Percentiles rank a stretch among this genome's conserved stretches.
phyloP scores from a whole-genome alignment of 1,284 basidiomycete species.

The Ceratobasidium sp. region DNA sequence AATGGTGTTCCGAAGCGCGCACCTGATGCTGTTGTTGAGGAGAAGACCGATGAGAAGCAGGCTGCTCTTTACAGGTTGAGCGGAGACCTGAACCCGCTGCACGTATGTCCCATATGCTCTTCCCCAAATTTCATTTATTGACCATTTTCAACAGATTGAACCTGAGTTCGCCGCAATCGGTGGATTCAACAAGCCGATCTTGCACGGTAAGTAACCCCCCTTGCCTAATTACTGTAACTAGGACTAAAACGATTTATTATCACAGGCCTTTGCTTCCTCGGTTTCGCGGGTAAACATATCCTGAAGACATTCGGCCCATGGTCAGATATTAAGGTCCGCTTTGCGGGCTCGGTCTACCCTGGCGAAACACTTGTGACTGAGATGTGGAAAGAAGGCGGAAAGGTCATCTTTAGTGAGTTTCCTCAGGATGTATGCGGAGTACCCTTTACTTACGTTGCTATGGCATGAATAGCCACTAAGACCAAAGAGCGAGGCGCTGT shows the following conservation, averaged over 20 bases:
- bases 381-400: slow-evolving; percentile 98
- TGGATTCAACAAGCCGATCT: slow-evolving; percentile 92
- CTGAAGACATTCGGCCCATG: slow-evolving; percentile 87
- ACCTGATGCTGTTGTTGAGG: slow-evolving; percentile 88
- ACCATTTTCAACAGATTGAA: slow-evolving; percentile 72
- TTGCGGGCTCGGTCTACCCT: slow-evolving; percentile 92
- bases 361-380: slow-evolving; percentile 94
- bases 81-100: slow-evolving; percentile 93
- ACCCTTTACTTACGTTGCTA: slow-evolving; percentile 22
- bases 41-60: slow-evolving; percentile 85
- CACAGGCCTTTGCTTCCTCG: slow-evolving; percentile 90
- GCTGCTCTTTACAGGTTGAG: slow-evolving; percentile 92
- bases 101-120: slow-evolving; percentile 65
- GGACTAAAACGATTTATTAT: slow-evolving; percentile 26
- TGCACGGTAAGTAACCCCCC: slow-evolving; percentile 64
- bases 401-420: slow-evolving; percentile 89
- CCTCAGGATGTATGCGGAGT: slow-evolving; percentile 20
- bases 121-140: not conserved
- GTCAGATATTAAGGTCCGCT: slow-evolving; percentile 97
- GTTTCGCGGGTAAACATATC: slow-evolving; percentile 95
- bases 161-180: slow-evolving; percentile 95
- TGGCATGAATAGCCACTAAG: slow-evolving; percentile 68
- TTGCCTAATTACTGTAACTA: slow-evolving; percentile 54
- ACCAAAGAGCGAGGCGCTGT: slow-evolving; percentile 81
- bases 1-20: slow-evolving; percentile 87